Evolutionary conservation across 176 grass and related monocot genomes (phyloP).

Genomic region (Canna indica): DNA sequence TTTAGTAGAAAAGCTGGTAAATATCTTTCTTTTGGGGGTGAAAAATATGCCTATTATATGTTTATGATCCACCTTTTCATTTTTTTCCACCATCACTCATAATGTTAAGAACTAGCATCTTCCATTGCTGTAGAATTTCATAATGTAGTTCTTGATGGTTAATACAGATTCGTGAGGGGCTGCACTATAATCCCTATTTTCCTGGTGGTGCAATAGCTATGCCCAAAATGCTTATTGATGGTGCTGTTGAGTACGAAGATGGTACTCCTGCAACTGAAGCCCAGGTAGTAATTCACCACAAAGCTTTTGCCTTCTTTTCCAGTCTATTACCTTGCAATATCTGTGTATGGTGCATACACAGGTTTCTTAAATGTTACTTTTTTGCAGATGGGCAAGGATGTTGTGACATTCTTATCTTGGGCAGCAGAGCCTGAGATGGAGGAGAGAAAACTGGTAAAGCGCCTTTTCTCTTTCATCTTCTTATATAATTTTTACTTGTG

Average conservation of each 20-base stretch:
- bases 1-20: too few species aligned
- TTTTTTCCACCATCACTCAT: not conserved
- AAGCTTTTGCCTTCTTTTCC: not conserved
- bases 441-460: conserved; percentile 94
- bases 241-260: conserved; percentile 90
- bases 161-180: conserved; percentile 83
- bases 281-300: conserved; percentile 47
- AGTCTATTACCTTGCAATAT: not conserved
- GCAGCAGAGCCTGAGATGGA: conserved; percentile 99
- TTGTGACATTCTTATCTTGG: conserved; percentile 90
- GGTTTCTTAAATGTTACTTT: conserved; percentile 8
- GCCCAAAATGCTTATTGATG: conserved; percentile 99
- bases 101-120: not conserved
- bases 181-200: conserved; percentile 98
- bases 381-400: conserved; percentile 93
- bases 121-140: not conserved
- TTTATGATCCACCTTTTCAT: not conserved
- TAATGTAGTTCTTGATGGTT: conserved; percentile 5
- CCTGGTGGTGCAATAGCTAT: conserved; percentile 99
- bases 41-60: too few species aligned
- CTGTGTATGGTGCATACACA: not conserved
- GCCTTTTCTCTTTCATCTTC: not conserved
- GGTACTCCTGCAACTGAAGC: conserved; percentile 85
- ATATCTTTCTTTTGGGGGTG: too few species aligned
- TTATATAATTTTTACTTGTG: not conserved